Conservation (phyloP, 108 stramenopile genomes). For the Skeletonema marinoi region DNA sequence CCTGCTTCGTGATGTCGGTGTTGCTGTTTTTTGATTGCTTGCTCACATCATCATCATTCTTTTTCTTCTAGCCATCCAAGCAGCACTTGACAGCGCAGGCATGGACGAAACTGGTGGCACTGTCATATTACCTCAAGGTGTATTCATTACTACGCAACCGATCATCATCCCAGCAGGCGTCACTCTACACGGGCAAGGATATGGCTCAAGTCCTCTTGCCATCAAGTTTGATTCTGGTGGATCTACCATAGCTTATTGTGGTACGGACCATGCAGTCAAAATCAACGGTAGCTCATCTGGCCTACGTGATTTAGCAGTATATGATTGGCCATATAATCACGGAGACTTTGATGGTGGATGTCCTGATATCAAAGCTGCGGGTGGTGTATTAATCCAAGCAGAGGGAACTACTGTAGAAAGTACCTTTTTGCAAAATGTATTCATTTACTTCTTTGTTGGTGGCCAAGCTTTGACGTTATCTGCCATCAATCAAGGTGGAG, state of each 20-base stretch:
- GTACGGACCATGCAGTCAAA: constrained; percentile 24
- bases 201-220: constrained; percentile 24
- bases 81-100: constrained; percentile 6
- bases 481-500: constrained; percentile 17
- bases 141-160: constrained; percentile 3
- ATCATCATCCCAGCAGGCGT: constrained; percentile 13
- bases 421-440: constrained; percentile 15
- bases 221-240: constrained; percentile 21
- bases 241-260: constrained; percentile 22
- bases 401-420: constrained; percentile 10
- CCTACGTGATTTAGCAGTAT: constrained; percentile 18
- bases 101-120: constrained; percentile 9
- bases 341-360: neutral
- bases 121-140: constrained; percentile 12
- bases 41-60: too few relatives aligned
- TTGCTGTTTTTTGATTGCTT: too few relatives aligned
- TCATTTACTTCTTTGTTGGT: constrained; percentile 35
- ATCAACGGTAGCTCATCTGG: constrained; percentile 4
- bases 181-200: constrained; percentile 19
- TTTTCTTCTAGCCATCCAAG: constrained; percentile 4
- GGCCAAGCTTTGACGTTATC: constrained; percentile 12
- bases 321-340: constrained; percentile 12
- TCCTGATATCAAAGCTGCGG: neutral
- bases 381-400: constrained; percentile 23
- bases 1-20: too few relatives aligned